Base-by-base conservation (phyloP, 352 stramenopile genomes). In the Globisporangium iwayamae region DNA sequence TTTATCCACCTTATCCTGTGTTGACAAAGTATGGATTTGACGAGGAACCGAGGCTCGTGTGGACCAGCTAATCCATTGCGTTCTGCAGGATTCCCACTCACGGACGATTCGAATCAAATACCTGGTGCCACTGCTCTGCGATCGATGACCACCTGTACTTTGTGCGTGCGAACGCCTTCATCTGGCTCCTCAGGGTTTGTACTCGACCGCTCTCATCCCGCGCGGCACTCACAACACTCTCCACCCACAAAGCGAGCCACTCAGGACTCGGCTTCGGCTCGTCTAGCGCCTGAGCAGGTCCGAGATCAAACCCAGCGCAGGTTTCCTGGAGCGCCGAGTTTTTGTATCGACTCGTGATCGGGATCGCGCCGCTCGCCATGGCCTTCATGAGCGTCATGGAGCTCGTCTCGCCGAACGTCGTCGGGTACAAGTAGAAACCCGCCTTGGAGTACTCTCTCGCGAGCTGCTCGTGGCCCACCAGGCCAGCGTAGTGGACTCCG, bases 361-460 rank as follows among this genome's bases (percentile, higher is more conserved):
- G 93, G 55, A 98, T 88, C 2, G 87, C 86, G 16, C 93, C 93
- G 50, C 86, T 84, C 3, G 79, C 79, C 88, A 97, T 97, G 4
- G 89, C 90, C 65, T 97, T 97, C 83, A 98, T 97, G 45, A 97
- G 71, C 5, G 93, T 92, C 22, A 98, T 87, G 55, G 91, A 98
- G 39, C 92, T 96, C 36, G 92, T 97, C 68, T 98, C 92, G 14
- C 76, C 75, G 61, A 86, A 98, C 13, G 75, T 79, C 2, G 91
- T 98, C 39, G 92, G 93, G 62, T 97, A 98, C 43, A 97, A 68
- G 47, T 93, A 91, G 57, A 98, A 98, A 0, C 91, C 90, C 2
- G 85, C 87, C 8, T 69, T 56, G 0, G 85, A 81, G 60, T 92
- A 96, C 22, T 76, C 89, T 3, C 56, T 41, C 0, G 85, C 82